Conservation (phyloP, 306 rosid species). For the Rubus parviflorus region DNA sequence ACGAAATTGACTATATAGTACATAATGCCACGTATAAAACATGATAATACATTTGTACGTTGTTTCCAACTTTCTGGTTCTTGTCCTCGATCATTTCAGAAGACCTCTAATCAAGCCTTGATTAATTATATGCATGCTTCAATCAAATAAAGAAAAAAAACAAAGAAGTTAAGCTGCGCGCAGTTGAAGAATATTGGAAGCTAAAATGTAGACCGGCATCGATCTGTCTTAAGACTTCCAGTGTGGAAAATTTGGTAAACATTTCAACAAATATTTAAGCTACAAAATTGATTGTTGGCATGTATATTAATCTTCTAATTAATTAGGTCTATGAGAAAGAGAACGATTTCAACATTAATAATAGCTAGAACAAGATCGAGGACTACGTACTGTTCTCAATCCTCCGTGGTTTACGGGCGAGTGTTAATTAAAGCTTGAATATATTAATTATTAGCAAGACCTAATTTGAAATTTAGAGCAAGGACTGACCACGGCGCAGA, state of each 20-base stretch:
- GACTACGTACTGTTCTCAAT: not conserved
- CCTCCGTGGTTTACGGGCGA: not conserved
- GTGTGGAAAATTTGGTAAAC: not conserved
- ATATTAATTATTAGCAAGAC: too few species aligned
- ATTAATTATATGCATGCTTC: not conserved
- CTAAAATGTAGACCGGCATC: not conserved
- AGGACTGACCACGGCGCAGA: too few species aligned
- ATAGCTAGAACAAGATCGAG: too few species aligned
- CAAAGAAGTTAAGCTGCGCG: not conserved
- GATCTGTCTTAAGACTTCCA: not conserved
- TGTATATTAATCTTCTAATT: too few species aligned
- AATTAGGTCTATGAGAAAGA: too few species aligned
- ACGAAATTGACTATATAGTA: not conserved
- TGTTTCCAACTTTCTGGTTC: not conserved
- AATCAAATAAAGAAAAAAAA: not conserved
- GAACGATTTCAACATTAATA: too few species aligned
- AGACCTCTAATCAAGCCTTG: not conserved
- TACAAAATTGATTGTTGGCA: too few species aligned
- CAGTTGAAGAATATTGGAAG: not conserved
- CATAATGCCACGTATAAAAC: not conserved
- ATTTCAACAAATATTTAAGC: too few species aligned
- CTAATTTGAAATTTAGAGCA: too few species aligned
- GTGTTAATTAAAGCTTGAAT: too few species aligned
- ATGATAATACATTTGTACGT: not conserved
- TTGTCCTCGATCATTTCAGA: not conserved